Conservation (phyloP, 129 eudicot genomes). For the Lonicera japonica region DNA sequence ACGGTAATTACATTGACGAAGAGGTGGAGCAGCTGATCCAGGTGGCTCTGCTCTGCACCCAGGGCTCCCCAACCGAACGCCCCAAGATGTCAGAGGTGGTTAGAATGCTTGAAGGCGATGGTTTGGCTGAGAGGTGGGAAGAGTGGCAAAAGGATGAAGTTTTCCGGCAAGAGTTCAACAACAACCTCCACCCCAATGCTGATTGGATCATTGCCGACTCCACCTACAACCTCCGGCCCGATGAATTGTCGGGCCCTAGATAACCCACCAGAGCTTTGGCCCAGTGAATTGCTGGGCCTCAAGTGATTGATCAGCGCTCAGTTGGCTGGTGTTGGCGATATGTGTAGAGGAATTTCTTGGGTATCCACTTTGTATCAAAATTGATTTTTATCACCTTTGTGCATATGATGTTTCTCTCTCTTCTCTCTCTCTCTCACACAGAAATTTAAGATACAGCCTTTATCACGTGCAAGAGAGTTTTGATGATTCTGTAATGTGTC, state of each 20-base stretch:
- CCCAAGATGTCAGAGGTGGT: constrained; percentile 65
- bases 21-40: constrained; percentile 60
- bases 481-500: constrained; percentile 3
- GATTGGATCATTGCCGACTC: constrained; percentile 50
- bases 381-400: constrained; percentile 14
- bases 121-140: constrained; percentile 66
- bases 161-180: constrained; percentile 40
- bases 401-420: constrained; percentile 19
- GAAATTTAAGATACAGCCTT: background rate
- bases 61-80: constrained; percentile 39
- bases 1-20: constrained; percentile 41
- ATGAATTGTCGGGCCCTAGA: constrained; percentile 56
- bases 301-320: no score
- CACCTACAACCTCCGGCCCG: constrained; percentile 44
- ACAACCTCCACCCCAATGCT: constrained; percentile 25
- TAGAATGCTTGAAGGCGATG: constrained; percentile 64
- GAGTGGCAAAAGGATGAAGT: constrained; percentile 61
- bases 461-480: constrained; percentile 12
- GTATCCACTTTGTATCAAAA: background rate
- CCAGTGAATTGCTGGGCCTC: no score
- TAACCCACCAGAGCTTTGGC: constrained; percentile 10
- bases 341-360: constrained; percentile 5
- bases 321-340: no score
- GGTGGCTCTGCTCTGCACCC: constrained; percentile 55
- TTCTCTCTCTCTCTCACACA: background rate